These are phyloP conservation scores for Lentinula aciculospora DNA, from an alignment of 768 basidiomycete genomes.

Conservation along the genomic window DNA sequence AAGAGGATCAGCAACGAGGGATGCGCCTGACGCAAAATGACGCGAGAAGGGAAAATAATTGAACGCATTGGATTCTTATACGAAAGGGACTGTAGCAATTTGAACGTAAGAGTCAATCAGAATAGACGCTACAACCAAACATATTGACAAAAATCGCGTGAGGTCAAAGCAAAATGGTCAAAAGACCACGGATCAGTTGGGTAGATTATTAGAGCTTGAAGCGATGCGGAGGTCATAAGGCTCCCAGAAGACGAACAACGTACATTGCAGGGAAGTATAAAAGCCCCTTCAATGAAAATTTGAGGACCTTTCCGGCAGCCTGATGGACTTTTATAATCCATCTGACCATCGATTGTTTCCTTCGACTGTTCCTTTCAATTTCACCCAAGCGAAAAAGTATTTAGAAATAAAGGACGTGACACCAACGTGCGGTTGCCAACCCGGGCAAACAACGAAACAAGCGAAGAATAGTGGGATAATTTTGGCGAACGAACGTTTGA, in stretches of 20 bases:
- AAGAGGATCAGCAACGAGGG: background rate
- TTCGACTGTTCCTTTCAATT: background rate
- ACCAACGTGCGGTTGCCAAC: background rate
- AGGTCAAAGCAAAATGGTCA: background rate
- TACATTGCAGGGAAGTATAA: background rate
- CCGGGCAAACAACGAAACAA: too few relatives aligned
- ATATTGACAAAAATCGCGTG: background rate
- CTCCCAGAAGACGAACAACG: background rate
- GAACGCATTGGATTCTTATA: background rate
- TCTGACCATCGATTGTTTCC: background rate
- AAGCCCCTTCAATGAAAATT: background rate
- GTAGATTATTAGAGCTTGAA: background rate
- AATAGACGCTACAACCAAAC: background rate
- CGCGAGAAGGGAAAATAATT: background rate
- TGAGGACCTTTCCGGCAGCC: background rate
- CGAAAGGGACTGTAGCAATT: background rate
- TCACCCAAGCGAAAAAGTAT: background rate
- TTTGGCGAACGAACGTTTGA: slow-evolving; percentile 15
- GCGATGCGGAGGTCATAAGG: background rate
- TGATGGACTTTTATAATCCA: background rate
- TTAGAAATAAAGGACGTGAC: background rate
- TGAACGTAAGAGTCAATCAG: background rate
- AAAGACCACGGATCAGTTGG: background rate
- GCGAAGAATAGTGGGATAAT: too few relatives aligned
- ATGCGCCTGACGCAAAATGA: background rate